A percentile compares a stretch with the other conserved stretches of the same genome.
phyloP scores from a whole-genome alignment of 2,329 filamentous ascomycete genomes.

The Rutstroemia sp. region DNA sequence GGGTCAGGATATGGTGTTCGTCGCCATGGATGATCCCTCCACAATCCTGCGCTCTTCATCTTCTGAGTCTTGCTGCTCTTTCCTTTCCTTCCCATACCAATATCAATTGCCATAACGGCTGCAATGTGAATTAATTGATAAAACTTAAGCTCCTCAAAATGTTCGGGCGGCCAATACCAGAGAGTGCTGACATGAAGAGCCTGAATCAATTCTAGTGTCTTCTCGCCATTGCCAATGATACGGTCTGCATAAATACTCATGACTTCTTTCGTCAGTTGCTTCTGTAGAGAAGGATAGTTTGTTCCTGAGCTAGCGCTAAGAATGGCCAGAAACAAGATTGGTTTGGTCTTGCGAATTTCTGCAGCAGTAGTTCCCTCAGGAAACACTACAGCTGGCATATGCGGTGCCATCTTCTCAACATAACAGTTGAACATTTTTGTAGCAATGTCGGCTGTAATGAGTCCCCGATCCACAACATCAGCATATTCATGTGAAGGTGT shows the following conservation, averaged over 20 bases:
- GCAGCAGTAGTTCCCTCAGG: constrained; percentile 44
- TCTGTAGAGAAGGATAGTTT: constrained; percentile 37
- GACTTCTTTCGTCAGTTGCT: constrained; percentile 39
- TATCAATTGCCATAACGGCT: constrained; percentile 39
- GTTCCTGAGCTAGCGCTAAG: constrained; percentile 56
- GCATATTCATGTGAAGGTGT: constrained; percentile 26
- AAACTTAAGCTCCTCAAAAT: constrained; percentile 40
- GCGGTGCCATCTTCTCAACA: constrained; percentile 49
- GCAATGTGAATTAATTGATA: constrained; percentile 46
- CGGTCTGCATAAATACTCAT: constrained; percentile 40
- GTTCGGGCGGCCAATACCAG: constrained; percentile 42
- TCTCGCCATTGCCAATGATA: constrained; percentile 42
- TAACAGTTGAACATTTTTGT: constrained; percentile 50
- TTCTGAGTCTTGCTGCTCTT: constrained; percentile 26
- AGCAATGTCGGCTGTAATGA: constrained; percentile 50
- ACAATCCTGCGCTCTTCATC: constrained; percentile 35
- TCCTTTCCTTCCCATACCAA: constrained; percentile 29
- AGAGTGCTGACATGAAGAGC: constrained; percentile 40
- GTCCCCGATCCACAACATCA: constrained; percentile 48
- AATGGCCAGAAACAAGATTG: constrained; percentile 63
- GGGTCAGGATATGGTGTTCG: constrained; percentile 30
- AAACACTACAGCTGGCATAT: constrained; percentile 58
- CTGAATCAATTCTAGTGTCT: constrained; percentile 44
- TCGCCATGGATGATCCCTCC: constrained; percentile 36
- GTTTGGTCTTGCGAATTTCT: constrained; percentile 51